Percentiles rank a stretch among this genome's conserved stretches.
Evolutionary conservation across 306 rosid genomes (phyloP).

Genomic region (Gastrolobium villosum): DNA sequence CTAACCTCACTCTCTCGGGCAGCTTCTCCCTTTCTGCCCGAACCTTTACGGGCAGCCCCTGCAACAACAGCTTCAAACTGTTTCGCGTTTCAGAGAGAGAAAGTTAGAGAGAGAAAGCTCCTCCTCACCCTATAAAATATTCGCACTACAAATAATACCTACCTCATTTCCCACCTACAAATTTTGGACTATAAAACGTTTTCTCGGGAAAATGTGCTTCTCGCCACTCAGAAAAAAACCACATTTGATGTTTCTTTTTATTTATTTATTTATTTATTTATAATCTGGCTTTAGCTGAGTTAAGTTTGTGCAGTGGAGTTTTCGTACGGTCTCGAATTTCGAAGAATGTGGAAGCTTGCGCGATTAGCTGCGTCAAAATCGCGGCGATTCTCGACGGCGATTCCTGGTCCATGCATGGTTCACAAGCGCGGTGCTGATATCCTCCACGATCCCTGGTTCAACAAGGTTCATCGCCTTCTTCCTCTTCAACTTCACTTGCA

Average conservation of each 20-base stretch:
- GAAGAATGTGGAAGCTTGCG: conserved; percentile 76
- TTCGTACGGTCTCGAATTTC: conserved; percentile 25
- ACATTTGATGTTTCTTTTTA: not conserved
- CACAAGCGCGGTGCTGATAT: conserved; percentile 96
- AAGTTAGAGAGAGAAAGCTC: not conserved
- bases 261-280: not conserved
- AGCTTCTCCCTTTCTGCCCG: conserved; percentile 29
- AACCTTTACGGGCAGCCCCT: conserved; percentile 41
- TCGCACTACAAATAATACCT: not conserved
- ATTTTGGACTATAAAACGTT: not conserved
- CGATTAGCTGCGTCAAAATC: conserved; percentile 77
- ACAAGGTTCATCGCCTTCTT: conserved; percentile 64
- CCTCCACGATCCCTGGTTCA: conserved; percentile 97
- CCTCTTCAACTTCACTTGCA: not conserved
- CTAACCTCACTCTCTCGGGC: conserved; percentile 32
- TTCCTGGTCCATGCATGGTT: conserved; percentile 85
- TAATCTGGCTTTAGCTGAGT: not conserved
- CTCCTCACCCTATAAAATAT: conserved; percentile 46
- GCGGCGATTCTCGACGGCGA: conserved; percentile 72
- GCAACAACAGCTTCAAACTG: conserved; percentile 42
- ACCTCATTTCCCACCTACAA: conserved; percentile 13
- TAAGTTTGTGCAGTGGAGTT: conserved; percentile 1
- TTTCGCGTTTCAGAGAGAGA: conserved; percentile 4
- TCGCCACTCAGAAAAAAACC: not conserved
- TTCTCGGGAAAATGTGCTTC: conserved; percentile 44